phyloP scores from a whole-genome alignment of 768 basidiomycete genomes.

The Lactifluus rugatus region DNA sequence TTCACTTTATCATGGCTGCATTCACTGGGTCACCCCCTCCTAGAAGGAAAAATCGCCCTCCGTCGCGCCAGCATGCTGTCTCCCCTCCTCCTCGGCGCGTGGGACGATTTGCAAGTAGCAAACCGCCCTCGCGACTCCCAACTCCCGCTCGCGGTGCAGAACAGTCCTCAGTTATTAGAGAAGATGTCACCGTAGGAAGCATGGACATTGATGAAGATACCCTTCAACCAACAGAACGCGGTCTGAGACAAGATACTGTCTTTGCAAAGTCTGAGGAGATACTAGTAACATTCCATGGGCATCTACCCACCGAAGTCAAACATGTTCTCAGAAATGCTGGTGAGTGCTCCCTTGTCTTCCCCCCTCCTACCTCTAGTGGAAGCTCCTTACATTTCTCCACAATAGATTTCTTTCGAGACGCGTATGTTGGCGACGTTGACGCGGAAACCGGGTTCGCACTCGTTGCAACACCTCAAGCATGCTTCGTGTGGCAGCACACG shows the following conservation, averaged over 20 bases:
- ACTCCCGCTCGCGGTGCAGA: slow-evolving; percentile 31
- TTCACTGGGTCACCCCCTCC: slow-evolving; percentile 18
- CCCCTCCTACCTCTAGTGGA: not conserved
- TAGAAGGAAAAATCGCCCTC: slow-evolving; percentile 17
- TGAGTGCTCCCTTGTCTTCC: slow-evolving; percentile 24
- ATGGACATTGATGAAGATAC: slow-evolving; percentile 63
- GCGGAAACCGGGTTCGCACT: slow-evolving; percentile 64
- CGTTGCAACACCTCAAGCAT: slow-evolving; percentile 59
- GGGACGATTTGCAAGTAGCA: slow-evolving; percentile 25
- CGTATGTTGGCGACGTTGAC: slow-evolving; percentile 64
- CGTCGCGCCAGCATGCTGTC: slow-evolving; percentile 18
- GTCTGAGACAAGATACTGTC: slow-evolving; percentile 28
- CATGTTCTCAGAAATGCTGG: slow-evolving; percentile 62
- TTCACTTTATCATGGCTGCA: slow-evolving; percentile 11
- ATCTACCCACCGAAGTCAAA: slow-evolving; percentile 63
- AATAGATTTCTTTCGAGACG: slow-evolving; percentile 57
- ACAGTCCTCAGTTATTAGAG: slow-evolving; percentile 30
- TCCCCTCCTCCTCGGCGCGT: slow-evolving; percentile 24
- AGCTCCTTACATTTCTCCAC: not conserved
- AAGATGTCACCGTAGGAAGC: slow-evolving; percentile 31
- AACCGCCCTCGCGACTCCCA: slow-evolving; percentile 33
- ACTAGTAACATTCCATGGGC: slow-evolving; percentile 54
- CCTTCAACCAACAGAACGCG: slow-evolving; percentile 33
- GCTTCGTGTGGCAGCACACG: slow-evolving; percentile 78
- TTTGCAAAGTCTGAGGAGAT: slow-evolving; percentile 72